phyloP scores from a whole-genome alignment of 164 flowering plant genomes.

The Hamamelis virginiana region DNA sequence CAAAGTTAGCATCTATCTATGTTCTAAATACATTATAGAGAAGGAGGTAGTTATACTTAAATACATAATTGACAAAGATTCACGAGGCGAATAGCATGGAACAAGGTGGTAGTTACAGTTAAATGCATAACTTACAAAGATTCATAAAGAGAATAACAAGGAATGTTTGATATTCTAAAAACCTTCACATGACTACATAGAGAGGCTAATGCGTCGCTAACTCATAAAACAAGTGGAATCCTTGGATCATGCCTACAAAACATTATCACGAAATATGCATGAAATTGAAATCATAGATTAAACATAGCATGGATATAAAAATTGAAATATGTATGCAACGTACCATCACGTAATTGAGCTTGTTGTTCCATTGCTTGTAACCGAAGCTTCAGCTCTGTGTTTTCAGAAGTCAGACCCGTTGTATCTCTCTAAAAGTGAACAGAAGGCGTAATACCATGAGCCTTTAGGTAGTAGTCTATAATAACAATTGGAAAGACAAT shows the following conservation, averaged over 20 bases:
- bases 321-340: conserved; percentile 14
- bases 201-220: no score
- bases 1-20: no score
- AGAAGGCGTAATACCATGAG: not conserved
- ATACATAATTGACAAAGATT: no score
- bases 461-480: not conserved
- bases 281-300: not conserved
- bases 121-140: no score
- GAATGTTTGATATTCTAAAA: no score
- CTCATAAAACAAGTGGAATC: no score
- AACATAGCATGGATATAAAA: not conserved
- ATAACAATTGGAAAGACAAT: not conserved
- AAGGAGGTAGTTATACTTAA: no score
- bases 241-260: not conserved
- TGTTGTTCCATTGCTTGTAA: conserved; percentile 98
- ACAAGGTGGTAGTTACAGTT: no score
- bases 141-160: no score
- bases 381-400: conserved; percentile 89
- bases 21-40: no score
- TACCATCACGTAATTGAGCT: conserved; percentile 94
- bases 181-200: no score
- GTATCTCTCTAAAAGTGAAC: conserved; percentile 74
- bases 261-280: not conserved
- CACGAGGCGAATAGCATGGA: no score
- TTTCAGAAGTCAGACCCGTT: conserved; percentile 68